Evolutionary conservation across 345 rosid genomes (phyloP), one percentile per base, ranked within the genome.

Genomic region (Populus davidiana): DNA sequence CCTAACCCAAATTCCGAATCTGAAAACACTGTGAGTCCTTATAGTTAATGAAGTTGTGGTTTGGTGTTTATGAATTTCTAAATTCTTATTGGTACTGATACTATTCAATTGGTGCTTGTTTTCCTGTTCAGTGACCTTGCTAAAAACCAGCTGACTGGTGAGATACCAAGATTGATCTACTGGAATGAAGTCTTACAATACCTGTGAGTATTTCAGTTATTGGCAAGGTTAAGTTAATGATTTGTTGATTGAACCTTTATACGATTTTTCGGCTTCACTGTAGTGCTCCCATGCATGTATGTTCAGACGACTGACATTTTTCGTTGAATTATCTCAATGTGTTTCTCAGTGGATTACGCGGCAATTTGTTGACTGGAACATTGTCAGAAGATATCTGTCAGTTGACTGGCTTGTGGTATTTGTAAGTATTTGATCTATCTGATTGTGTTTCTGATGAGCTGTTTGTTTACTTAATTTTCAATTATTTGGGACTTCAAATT

Each of bases 121-220:
- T 67, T 73, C 20, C 49, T 12, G 66, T 49, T 69, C 71, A 96
- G 99, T 13, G 97, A 96, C 78, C 95, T 96, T 81, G 97, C 99
- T 2, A 83, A 87, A 35, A 96, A 96, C 83, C 92, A 84, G 81
- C 89, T 96, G 20, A 86, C 80, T 0, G 98, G 98, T 4, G 98
- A 92, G 81, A 96, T 96, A 41, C 95, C 99, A 0, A 88, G 99
- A 75, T 67, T 94, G 54, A 88, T 96, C 63, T 96, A 94, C 35
- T 96, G 99, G 99, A 96, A 92, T 80, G 99, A 96, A 85, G 98
- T 96, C 7, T 74, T 96, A 70, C 99, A 96, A 80, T 96, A 90
- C 76, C 94, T 96, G 99, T 96, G 76, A 89, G 97, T 74, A 20
- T 11, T 18, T 20, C 3, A 20, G 8, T 21, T 10, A 8, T 20